Evolutionary conservation across 2,329 filamentous ascomycete species (phyloP).

Genomic region (Cyphellophora europaea): DNA sequence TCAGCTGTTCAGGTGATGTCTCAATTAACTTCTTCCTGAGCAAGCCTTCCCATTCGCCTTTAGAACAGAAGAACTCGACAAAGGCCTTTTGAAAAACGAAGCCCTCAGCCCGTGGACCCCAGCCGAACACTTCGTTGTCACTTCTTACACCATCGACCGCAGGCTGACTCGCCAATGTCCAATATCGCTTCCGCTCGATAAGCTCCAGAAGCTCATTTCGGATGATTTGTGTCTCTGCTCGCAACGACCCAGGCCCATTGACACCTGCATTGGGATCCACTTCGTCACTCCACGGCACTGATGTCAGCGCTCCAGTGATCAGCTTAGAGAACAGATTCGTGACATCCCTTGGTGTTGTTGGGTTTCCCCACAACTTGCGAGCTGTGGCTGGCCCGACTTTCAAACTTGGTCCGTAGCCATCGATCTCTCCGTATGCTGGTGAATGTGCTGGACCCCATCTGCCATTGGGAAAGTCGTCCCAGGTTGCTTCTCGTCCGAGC

Average conservation of each 20-base stretch:
- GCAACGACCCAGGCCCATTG: constrained; percentile 38
- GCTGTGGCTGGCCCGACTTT: constrained; percentile 84
- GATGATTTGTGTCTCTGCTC: constrained; percentile 76
- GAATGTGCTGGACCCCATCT: constrained; percentile 90
- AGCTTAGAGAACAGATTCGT: constrained; percentile 72
- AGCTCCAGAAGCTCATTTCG: constrained; percentile 63
- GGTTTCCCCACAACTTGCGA: constrained; percentile 74
- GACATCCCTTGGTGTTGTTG: constrained; percentile 61
- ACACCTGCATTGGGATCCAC: constrained; percentile 36
- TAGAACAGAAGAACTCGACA: constrained; percentile 86
- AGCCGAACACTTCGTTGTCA: constrained; percentile 72
- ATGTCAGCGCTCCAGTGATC: constrained; percentile 66
- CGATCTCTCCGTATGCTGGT: constrained; percentile 90
- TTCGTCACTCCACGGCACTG: constrained; percentile 91
- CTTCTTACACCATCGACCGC: constrained; percentile 80
- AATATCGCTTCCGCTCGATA: constrained; percentile 74
- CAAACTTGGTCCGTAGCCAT: constrained; percentile 94
- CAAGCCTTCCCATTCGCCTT: constrained; percentile 54
- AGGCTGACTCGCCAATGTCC: constrained; percentile 92
- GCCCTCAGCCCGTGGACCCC: constrained; percentile 75
- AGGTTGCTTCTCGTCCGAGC: constrained; percentile 86
- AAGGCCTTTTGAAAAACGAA: constrained; percentile 99
- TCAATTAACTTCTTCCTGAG: constrained; percentile 55
- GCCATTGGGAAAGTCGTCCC: constrained; percentile 97
- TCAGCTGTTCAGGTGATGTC: constrained; percentile 57